Evolutionary conservation across 2,329 filamentous ascomycete genomes (phyloP).

Genomic region (Trichoderma sp.): DNA sequence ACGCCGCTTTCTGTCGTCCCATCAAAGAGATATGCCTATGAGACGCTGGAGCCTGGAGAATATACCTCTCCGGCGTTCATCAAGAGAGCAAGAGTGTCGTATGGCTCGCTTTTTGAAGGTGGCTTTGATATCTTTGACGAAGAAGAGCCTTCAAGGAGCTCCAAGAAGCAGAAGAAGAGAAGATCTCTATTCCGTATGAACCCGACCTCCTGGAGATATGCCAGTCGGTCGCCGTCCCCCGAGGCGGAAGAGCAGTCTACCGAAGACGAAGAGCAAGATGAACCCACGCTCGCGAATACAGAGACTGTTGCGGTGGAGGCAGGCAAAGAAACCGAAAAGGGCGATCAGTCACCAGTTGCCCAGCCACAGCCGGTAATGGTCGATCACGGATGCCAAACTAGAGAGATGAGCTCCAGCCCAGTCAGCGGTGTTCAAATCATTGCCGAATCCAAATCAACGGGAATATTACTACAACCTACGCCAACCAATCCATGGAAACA

Average conservation of each 20-base stretch:
- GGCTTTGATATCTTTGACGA: conserved; percentile 70
- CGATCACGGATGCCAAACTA: conserved; percentile 44
- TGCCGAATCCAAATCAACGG: conserved; percentile 35
- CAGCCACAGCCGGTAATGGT: conserved; percentile 39
- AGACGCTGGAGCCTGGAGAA: conserved; percentile 51
- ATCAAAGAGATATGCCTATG: conserved; percentile 42
- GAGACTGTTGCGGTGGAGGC: conserved; percentile 30
- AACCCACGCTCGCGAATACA: neutral
- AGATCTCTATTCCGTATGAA: conserved; percentile 69
- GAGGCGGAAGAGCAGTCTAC: conserved; percentile 49
- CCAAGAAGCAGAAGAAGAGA: conserved; percentile 78
- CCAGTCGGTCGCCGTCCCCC: conserved; percentile 72
- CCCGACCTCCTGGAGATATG: conserved; percentile 74
- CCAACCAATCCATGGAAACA: conserved; percentile 27
- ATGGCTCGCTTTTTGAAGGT: conserved; percentile 67
- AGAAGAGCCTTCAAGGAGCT: conserved; percentile 43
- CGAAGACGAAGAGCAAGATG: conserved; percentile 33
- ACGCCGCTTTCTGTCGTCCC: conserved; percentile 31
- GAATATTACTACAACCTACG: conserved; percentile 26
- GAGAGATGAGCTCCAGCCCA: conserved; percentile 38
- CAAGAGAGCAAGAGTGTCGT: conserved; percentile 71
- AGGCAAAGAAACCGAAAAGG: neutral
- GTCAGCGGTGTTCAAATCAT: conserved; percentile 38
- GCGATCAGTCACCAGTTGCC: conserved; percentile 25
- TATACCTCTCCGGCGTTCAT: conserved; percentile 81